Evolutionary conservation across 164 flowering plant genomes (phyloP).

Genomic region (Nelumbo lutea): DNA sequence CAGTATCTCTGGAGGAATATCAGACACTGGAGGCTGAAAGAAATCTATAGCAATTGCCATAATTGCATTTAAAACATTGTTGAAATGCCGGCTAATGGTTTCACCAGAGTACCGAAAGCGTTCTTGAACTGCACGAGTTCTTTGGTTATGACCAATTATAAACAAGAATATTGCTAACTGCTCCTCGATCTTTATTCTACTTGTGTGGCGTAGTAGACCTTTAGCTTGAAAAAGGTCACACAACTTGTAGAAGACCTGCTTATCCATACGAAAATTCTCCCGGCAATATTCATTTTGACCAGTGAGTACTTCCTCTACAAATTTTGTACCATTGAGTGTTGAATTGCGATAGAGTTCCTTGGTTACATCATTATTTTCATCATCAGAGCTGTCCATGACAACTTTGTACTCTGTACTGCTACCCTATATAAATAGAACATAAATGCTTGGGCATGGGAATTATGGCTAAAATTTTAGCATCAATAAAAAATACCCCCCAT

Average conservation of each 20-base stretch:
- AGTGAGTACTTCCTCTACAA: conserved; percentile 49
- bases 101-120: conserved; percentile 52
- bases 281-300: conserved; percentile 38
- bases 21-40: conserved; percentile 36
- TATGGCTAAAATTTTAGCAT: too few relatives aligned
- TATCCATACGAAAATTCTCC: conserved; percentile 60
- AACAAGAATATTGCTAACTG: conserved; percentile 58
- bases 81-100: conserved; percentile 67
- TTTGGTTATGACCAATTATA: conserved; percentile 49
- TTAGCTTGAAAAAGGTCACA: conserved; percentile 43
- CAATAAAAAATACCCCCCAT: too few relatives aligned
- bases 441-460: neutral
- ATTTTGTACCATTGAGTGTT: conserved; percentile 31
- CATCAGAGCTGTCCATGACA: conserved; percentile 49
- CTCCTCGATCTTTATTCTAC: conserved; percentile 56
- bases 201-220: conserved; percentile 50
- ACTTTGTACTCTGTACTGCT: conserved; percentile 9
- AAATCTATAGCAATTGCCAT: conserved; percentile 45
- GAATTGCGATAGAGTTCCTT: conserved; percentile 21
- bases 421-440: neutral
- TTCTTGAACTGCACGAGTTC: conserved; percentile 57
- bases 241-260: conserved; percentile 43
- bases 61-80: conserved; percentile 57
- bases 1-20: conserved; percentile 37
- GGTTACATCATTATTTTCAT: conserved; percentile 37